Evolutionary conservation across 208 protist genomes (phyloP), one percentile per base, ranked within the genome.

Genomic region (Crithidia expoeki): DNA sequence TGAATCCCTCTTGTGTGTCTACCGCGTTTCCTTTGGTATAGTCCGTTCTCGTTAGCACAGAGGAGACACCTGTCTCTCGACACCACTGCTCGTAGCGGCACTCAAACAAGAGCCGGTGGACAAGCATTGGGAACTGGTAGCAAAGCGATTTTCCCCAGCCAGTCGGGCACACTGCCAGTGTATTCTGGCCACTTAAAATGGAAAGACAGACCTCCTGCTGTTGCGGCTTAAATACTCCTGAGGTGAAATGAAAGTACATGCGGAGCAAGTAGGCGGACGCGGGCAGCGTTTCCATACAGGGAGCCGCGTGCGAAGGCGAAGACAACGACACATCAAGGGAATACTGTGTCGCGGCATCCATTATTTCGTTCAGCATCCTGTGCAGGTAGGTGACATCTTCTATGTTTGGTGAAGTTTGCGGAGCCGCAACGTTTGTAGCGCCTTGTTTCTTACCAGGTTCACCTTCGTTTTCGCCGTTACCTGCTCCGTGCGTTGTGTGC

Each of bases 81-180:
- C 72, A 74, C 86, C 86, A 92, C 66, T 67, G 58, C 47, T 67
- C 56, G 17, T 82, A 72, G 6, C 77, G 73, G 32, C 74, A 79
- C n/a, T 84, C 42, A 42, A 89, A 88, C 7, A 97, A 77, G 0
- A 93, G 74, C 0, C 90, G 79, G 55, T 94, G 82, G 0, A 96
- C 83, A 12, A 97, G 84, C 65, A 97, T 97, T 1, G 98, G 93
- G 57, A 98, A 91, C 78, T 98, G 95, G 74, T 97, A 99, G 73
- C 89, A 97, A 32, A 99, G 84, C 2, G 93, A 98, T 72, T 99
- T 99, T 4, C 98, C 97, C 78, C 88, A 97, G n/a, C 98, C 97
- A 1, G 98, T 98, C 7, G 97, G 95, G 52, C 95, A 91, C 25
- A 99, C 75, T 1, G 93, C 86, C 25, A 99, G 89, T n/a, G 93